A percentile compares a stretch with the other conserved stretches of the same genome.
phyloP scores from a whole-genome alignment of 2,329 filamentous ascomycete genomes.

The Fusarium fujikuroi region DNA sequence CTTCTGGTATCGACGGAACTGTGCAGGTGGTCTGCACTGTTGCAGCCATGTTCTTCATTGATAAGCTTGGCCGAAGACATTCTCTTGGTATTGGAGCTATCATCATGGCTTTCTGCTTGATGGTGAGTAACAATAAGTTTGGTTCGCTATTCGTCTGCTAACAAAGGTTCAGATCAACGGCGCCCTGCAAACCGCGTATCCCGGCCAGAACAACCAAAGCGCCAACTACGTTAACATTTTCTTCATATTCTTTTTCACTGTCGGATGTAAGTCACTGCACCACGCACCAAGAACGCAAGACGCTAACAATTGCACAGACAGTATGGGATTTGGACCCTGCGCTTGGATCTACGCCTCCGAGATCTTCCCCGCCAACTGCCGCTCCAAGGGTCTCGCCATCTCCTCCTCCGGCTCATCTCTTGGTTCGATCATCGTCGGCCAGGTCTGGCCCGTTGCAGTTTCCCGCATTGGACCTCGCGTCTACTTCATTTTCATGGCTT shows the following conservation, averaged over 20 bases:
- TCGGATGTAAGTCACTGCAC: slow-evolving; percentile 2
- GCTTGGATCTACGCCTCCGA: slow-evolving; percentile 24
- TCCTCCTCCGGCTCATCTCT: slow-evolving; percentile 17
- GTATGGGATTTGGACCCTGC: slow-evolving; percentile 18
- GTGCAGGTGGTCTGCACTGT: slow-evolving; percentile 17
- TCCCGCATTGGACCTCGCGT: slow-evolving; percentile 2
- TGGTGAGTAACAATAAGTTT: not conserved
- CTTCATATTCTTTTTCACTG: slow-evolving; percentile 19
- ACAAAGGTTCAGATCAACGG: slow-evolving; percentile 7
- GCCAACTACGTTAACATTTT: slow-evolving; percentile 25
- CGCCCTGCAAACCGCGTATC: slow-evolving; percentile 6
- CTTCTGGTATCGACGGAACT: slow-evolving; percentile 18
- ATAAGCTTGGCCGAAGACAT: slow-evolving; percentile 20
- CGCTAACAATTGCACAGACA: not conserved
- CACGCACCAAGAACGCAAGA: too few relatives aligned
- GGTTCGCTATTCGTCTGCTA: not conserved
- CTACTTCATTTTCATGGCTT: slow-evolving; percentile 21
- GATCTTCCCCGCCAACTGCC: slow-evolving; percentile 22
- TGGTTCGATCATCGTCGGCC: slow-evolving; percentile 13
- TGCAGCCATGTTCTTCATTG: slow-evolving; percentile 27
- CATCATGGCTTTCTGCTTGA: slow-evolving; percentile 23
- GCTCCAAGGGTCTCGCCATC: slow-evolving; percentile 16
- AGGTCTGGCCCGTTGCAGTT: slow-evolving; percentile 16
- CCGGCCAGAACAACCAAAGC: slow-evolving; percentile 9
- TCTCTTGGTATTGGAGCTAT: slow-evolving; percentile 9